These are phyloP conservation scores for Umbellularia californica DNA, from an alignment of 164 flowering plant species.

Conservation along the genomic window DNA sequence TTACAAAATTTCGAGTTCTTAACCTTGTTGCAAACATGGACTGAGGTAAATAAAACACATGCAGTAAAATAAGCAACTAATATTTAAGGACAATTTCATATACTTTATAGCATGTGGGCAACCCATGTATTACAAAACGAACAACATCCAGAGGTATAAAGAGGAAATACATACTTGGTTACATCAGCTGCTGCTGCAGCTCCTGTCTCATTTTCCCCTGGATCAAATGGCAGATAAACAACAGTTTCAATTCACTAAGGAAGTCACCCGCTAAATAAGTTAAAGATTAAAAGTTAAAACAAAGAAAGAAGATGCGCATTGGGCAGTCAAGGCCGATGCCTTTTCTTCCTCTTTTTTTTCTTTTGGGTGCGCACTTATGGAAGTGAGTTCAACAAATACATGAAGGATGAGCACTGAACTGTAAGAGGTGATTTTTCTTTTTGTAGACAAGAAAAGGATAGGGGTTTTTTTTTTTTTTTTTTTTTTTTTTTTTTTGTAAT, in stretches of 20 bases:
- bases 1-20: too few relatives aligned
- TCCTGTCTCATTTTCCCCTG: slow-evolving; percentile 49
- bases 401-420: neutral
- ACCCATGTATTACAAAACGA: neutral
- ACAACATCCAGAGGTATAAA: neutral
- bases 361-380: neutral
- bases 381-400: neutral
- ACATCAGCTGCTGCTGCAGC: slow-evolving; percentile 23
- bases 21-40: too few relatives aligned
- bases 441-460: too few relatives aligned
- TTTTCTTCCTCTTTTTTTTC: neutral
- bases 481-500: too few relatives aligned
- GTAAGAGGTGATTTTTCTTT: too few relatives aligned
- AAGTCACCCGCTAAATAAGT: too few relatives aligned
- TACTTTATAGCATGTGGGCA: neutral
- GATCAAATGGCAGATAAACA: neutral
- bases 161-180: slow-evolving; percentile 51
- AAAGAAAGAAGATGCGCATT: neutral
- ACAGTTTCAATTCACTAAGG: neutral
- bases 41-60: too few relatives aligned
- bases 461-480: too few relatives aligned
- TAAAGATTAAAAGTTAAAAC: neutral
- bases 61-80: too few relatives aligned
- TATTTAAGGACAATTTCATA: too few relatives aligned
- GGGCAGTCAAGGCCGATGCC: neutral